A percentile compares a stretch with the other conserved stretches of the same genome.
Evolutionary conservation across 345 rosid genomes (phyloP).

Genomic region (Rhizophora mangle): DNA sequence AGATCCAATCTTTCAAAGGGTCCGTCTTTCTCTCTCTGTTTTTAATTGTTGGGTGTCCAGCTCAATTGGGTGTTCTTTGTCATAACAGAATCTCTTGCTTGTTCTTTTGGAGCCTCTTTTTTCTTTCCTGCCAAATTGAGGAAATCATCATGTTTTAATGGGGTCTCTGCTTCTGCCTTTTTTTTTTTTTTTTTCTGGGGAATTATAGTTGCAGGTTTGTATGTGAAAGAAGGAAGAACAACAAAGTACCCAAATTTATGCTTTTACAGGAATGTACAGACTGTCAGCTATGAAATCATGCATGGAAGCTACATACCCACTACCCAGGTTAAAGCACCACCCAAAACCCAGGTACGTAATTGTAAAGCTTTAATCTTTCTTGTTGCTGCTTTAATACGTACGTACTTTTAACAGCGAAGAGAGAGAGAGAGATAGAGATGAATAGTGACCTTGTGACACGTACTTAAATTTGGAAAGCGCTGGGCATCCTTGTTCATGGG

Average conservation of each 20-base stretch:
- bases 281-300: constrained; percentile 42
- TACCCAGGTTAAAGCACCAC: constrained; percentile 27
- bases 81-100: not conserved
- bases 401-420: not conserved
- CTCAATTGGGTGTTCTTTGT: not conserved
- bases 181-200: too few relatives aligned
- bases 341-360: constrained; percentile 26
- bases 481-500: too few relatives aligned
- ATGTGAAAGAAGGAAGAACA: constrained; percentile 14
- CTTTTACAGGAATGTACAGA: constrained; percentile 53
- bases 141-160: not conserved
- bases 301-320: constrained; percentile 59
- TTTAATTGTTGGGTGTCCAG: not conserved
- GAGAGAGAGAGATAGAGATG: not conserved
- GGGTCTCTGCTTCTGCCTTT: not conserved
- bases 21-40: not conserved
- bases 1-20: constrained; percentile 27
- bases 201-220: constrained; percentile 24
- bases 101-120: not conserved
- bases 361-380: not conserved
- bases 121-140: not conserved
- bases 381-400: not conserved
- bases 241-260: constrained; percentile 34
- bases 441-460: not conserved
- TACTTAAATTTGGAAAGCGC: not conserved